Percentiles rank a stretch among this genome's conserved stretches.
These are phyloP conservation scores for Lathyrus oleraceus DNA, from an alignment of 306 rosid species.

Conservation along the genomic window DNA sequence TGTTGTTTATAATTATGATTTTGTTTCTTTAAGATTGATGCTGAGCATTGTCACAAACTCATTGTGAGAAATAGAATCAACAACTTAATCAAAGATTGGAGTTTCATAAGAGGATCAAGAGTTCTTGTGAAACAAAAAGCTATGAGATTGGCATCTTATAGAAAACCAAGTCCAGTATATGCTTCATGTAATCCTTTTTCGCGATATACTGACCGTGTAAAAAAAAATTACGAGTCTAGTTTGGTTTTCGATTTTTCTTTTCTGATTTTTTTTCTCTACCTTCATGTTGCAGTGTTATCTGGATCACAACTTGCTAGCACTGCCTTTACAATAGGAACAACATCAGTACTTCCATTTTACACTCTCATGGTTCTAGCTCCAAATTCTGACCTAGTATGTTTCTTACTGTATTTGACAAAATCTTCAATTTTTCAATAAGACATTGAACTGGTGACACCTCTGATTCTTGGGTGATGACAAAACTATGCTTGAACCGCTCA, in stretches of 20 bases:
- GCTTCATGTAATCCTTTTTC: slow-evolving; percentile 62
- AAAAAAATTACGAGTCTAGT: too few relatives aligned
- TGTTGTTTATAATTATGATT: slow-evolving; percentile 28
- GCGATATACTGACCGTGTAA: too few relatives aligned
- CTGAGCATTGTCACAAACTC: slow-evolving; percentile 44
- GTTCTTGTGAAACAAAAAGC: slow-evolving; percentile 48
- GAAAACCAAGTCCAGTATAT: slow-evolving; percentile 44
- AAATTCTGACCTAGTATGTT: slow-evolving; percentile 67
- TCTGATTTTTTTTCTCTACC: slow-evolving; percentile 1
- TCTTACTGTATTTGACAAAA: slow-evolving; percentile 4
- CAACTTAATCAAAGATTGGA: slow-evolving; percentile 48
- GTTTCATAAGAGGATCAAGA: slow-evolving; percentile 78
- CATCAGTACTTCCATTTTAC: slow-evolving; percentile 86
- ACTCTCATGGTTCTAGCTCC: slow-evolving; percentile 90
- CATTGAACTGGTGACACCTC: neutral
- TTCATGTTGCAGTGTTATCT: slow-evolving; percentile 57
- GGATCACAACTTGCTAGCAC: slow-evolving; percentile 68
- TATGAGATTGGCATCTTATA: slow-evolving; percentile 38
- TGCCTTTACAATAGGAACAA: slow-evolving; percentile 76
- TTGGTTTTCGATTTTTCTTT: slow-evolving; percentile 5
- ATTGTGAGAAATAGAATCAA: slow-evolving; percentile 37
- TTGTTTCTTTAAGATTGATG: slow-evolving; percentile 52
- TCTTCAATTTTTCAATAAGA: neutral
- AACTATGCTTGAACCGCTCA: neutral
- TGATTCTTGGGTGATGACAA: neutral